Evolutionary conservation across 768 basidiomycete genomes (phyloP), one percentile per base, ranked within the genome.

Genomic region (Naganishia kalamii): DNA sequence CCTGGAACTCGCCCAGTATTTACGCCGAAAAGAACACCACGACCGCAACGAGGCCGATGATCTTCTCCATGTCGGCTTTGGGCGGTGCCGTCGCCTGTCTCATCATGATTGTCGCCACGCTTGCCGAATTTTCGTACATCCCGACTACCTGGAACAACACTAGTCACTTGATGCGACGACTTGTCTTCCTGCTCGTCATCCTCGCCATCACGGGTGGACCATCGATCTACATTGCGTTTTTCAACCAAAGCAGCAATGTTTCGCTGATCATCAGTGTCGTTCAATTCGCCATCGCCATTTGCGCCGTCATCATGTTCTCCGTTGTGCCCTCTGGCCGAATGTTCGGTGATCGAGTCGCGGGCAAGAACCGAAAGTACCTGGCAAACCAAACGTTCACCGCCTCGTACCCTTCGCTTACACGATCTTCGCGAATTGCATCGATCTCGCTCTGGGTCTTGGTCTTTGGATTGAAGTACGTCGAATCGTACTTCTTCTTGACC

Each of bases 131-230:
- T 79, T 88, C 89, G 32, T 98, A 96, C 80, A 94, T 99, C 79
- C 96, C 96, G 0, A 89, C 91, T 0, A 98, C 92, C 21, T 98
- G 94, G 96, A 94, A 93, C 78, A 98, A 97, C 80, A 90, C 92
- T 30, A 92, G 92, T 5, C 94, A 98, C 75, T 86, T 98, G 60
- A 88, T 91, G 8, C 89, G 93, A 59, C 88, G 94, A 11, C 81
- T 97, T 13, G 73, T 94, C 64, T 96, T 97, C 82, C 83, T 99
- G 50, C 76, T 90, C 60, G 84, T 98, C 78, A 92, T 92, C 21
- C 87, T 99, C 60, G 94, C 82, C 37, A 82, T 96, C 57, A 98
- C 94, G 11, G 86, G 85, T 66, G 96, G 89, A 30, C 96, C 96
- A 17, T 94, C 93, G 1, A 84, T 99, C 76, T 99, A 97, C 80